Conservation (phyloP, 1,139 yeast species). For the Pichia sp. region DNA sequence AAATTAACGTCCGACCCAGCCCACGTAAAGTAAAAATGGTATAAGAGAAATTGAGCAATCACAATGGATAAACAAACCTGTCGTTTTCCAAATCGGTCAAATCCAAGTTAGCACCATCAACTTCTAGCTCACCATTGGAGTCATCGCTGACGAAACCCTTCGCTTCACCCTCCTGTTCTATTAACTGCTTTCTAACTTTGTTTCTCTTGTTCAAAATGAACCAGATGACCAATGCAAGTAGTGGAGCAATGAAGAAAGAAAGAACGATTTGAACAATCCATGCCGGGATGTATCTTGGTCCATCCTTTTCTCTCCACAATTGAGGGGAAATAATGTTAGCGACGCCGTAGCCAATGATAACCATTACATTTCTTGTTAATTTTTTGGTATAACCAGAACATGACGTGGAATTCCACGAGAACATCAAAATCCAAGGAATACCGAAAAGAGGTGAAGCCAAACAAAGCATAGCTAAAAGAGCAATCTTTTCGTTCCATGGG, state of each 20-base stretch:
- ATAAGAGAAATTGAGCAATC: not conserved
- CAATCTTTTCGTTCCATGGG: slow-evolving; percentile 40
- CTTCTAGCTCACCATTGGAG: slow-evolving; percentile 35
- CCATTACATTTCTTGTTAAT: slow-evolving; percentile 38
- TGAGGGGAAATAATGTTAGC: slow-evolving; percentile 47
- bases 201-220: slow-evolving; percentile 39
- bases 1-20: not conserved
- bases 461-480: slow-evolving; percentile 41
- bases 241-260: slow-evolving; percentile 42
- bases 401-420: slow-evolving; percentile 37
- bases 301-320: slow-evolving; percentile 39
- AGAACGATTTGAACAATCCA: slow-evolving; percentile 54
- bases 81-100: slow-evolving; percentile 46
- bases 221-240: slow-evolving; percentile 38
- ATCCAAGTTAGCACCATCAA: slow-evolving; percentile 41
- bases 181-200: slow-evolving; percentile 30
- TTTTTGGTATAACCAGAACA: slow-evolving; percentile 42
- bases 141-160: slow-evolving; percentile 29
- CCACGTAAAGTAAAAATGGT: not conserved
- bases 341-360: slow-evolving; percentile 39
- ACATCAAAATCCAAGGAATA: slow-evolving; percentile 41
- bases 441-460: slow-evolving; percentile 40
- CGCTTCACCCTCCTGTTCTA: slow-evolving; percentile 16
- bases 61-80: slow-evolving; percentile 30
- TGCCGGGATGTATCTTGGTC: slow-evolving; percentile 44